Conservation (phyloP, 78 protist species). For the Emiliania huxleyi region DNA sequence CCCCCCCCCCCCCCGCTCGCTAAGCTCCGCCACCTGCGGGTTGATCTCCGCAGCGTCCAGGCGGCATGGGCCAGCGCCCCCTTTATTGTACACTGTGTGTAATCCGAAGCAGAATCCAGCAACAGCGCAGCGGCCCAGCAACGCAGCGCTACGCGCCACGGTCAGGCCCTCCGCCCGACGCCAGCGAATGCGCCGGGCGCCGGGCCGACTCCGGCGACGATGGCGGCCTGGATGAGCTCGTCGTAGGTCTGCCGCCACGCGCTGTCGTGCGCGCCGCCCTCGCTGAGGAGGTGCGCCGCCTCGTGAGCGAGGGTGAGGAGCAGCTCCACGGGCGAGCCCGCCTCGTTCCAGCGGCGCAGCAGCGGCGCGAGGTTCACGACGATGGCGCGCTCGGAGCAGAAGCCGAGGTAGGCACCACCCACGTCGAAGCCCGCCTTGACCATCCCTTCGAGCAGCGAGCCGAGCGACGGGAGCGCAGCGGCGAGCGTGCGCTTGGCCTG, state of each 20-base stretch:
- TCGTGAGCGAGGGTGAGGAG: background rate
- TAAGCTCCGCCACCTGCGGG: too few relatives aligned
- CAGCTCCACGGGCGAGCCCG: background rate
- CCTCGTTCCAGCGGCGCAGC: background rate
- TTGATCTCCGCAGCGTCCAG: too few relatives aligned
- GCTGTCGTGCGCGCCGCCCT: background rate
- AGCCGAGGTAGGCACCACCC: background rate
- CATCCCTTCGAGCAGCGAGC: background rate
- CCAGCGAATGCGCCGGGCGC: too few relatives aligned
- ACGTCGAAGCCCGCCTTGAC: background rate
- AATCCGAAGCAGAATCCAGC: too few relatives aligned
- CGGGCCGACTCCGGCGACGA: too few relatives aligned
- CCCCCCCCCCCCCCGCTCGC: too few relatives aligned
- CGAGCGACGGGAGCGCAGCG: background rate
- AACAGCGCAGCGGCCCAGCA: too few relatives aligned
- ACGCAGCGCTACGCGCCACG: too few relatives aligned
- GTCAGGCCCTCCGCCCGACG: too few relatives aligned
- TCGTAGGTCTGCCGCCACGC: background rate
- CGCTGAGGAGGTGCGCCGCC: background rate
- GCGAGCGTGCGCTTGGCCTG: background rate
- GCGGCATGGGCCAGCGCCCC: too few relatives aligned
- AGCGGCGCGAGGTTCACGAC: background rate
- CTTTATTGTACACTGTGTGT: too few relatives aligned
- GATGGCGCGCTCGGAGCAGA: background rate
- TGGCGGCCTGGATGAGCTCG: too few relatives aligned